Evolutionary conservation across 2,329 filamentous ascomycete species (phyloP), one percentile per base, ranked within the genome.

Genomic region (Colletotrichum incanum): DNA sequence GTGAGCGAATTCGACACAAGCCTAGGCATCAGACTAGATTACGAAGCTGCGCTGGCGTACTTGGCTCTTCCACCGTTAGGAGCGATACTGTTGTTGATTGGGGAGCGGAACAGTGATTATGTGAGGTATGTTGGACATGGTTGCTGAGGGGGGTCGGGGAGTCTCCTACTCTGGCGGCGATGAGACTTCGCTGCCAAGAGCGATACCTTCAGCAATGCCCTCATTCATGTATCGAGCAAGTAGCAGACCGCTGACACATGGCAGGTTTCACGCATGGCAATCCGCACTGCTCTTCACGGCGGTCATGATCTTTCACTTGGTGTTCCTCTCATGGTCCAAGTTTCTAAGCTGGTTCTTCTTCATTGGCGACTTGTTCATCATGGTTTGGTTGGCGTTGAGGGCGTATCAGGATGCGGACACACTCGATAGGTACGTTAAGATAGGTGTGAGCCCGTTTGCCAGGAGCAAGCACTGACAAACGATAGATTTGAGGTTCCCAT

Each of bases 91-190:
- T 83, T 99, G 76, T 83, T 99, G 76, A 89, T 98, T 55, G 81
- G 96, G 74, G 96, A 99, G 87, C 91, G 95, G 79, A 96, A 98
- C 86, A 98, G 95, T 79, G 96, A 99, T 84, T 99, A 98, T 82
- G 96, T 99, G 69, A 90, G 96, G 93, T 96, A 83, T 71, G 89
- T 80, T 72, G 70, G 31, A 50, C 28, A 31, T 39, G 31, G 28
- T 34, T 12, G 16, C 20, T 14, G 7, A 14, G 66, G 43, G 23
- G 8, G 41, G 65, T 16, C 16, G 23, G 16, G 5, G 20, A 16
- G 75, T n/a, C 18, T 50, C 5, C n/a, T 6, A 31, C 20, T 23
- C 8, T 68, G 28, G 28, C 43, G 12, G 16, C 6, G 6, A 31
- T 8, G 2, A 26, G 26, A 8, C 6, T 20, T 41, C 14, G 11